Conservation (phyloP, 2,329 filamentous ascomycete genomes). For the Penicillium sp. region DNA sequence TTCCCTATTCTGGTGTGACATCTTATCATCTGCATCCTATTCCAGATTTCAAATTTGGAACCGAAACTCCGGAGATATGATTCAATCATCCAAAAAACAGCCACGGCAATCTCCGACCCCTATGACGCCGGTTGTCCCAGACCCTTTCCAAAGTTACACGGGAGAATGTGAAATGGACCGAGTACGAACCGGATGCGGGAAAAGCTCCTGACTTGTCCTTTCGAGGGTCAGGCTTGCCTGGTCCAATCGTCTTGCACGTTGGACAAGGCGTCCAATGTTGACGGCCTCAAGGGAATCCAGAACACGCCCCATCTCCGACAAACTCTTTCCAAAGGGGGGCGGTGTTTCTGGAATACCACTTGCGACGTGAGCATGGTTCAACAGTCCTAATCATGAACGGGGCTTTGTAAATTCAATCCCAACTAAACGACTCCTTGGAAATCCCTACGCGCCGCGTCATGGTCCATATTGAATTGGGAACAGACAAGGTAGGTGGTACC, state of each 20-base stretch:
- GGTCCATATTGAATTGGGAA: not conserved
- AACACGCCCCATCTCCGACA: constrained; percentile 4
- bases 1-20: constrained; percentile 3
- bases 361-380: constrained; percentile 12
- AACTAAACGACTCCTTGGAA: not conserved
- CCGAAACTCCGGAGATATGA: not conserved
- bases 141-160: constrained; percentile 18
- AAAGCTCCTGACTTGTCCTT: constrained; percentile 12
- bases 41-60: not conserved
- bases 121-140: constrained; percentile 4
- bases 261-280: constrained; percentile 21
- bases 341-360: not conserved
- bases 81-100: not conserved
- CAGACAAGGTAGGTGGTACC: not conserved
- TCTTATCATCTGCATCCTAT: constrained; percentile 10
- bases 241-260: constrained; percentile 10
- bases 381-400: not conserved
- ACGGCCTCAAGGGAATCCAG: constrained; percentile 1
- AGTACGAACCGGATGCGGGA: constrained; percentile 16
- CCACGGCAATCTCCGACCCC: constrained; percentile 23
- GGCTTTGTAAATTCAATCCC: not conserved
- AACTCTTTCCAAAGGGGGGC: not conserved
- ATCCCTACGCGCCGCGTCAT: not conserved
- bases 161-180: constrained; percentile 18
- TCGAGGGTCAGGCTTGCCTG: constrained; percentile 1